Base-by-base conservation (phyloP, 371 early-diverging fungal genomes). In the Batkoa obscura region DNA sequence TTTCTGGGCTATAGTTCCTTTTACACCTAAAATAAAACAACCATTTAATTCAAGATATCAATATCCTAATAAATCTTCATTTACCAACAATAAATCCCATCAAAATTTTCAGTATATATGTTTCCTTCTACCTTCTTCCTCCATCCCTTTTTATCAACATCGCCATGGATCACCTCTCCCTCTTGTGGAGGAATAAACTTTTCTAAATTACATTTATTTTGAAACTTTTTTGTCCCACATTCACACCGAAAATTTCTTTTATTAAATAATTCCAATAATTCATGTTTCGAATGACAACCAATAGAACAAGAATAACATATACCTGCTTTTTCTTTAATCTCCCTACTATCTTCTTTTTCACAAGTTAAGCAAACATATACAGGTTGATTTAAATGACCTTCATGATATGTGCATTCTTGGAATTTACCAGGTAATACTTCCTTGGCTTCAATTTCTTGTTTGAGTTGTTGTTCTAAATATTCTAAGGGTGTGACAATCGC, bases 221-320 rank as follows among this genome's bases (percentile, higher is more conserved):
- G 61, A 47, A 79, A 71, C 55, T 72, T 72, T 6, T 47, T 57
- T 0, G 74, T 71, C 1, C 90, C 91, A 60, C 93, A 90, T 64
- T 90, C 90, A 65, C 93, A 93, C 15, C 81, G 74, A 60, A 90
- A 92, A 48, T 68, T 57, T 0, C 90, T 72, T 59, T 88, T 85
- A n/a, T 79, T 73, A 58, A 85, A 89, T 55, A 92, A 67, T 63
- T 90, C 90, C 31, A 82, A 72, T 8, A 89, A 68, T 12, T 88
- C 76, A 64, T 88, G 88, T 35, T 73, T 79, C 0, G 83, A 68
- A 61, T 92, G 93, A 58, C 84, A 84, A 32, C 77, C 72, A 38
- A 86, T 83, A 58, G 80, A 78, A 58, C 88, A 88, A 39, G 84
- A 74, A 59, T 85, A 85, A 60, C 88, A 88, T 62, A 88, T 78